phyloP scores from a whole-genome alignment of 2,329 filamentous ascomycete genomes.

The Microdochium trichocladiopsis region DNA sequence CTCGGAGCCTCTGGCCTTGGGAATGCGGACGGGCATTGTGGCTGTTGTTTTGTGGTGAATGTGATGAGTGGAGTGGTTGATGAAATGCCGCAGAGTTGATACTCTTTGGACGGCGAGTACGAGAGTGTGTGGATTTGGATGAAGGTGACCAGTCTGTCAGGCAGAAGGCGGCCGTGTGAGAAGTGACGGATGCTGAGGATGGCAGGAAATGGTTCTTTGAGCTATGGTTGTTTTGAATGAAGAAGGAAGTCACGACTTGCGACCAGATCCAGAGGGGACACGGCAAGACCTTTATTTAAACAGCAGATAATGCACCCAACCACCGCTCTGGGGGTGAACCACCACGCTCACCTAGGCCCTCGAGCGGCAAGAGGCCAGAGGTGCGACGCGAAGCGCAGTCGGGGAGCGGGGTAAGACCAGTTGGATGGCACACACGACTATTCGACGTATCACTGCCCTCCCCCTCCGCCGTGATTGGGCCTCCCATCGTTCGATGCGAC shows the following conservation, averaged over 20 bases:
- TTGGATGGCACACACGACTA: too few relatives aligned
- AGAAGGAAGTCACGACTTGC: not conserved
- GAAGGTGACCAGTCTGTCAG: too few relatives aligned
- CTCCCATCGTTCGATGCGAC: too few relatives aligned
- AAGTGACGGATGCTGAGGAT: too few relatives aligned
- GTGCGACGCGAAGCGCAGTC: not conserved
- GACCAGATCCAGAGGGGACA: not conserved
- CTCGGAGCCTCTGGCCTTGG: constrained; percentile 39
- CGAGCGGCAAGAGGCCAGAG: not conserved
- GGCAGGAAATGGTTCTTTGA: too few relatives aligned
- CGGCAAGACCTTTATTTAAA: not conserved
- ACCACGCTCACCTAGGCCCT: not conserved
- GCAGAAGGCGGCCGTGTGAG: too few relatives aligned
- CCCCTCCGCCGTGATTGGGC: too few relatives aligned
- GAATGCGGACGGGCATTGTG: constrained; percentile 45
- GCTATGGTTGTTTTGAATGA: too few relatives aligned
- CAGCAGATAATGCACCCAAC: not conserved
- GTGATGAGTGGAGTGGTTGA: constrained; percentile 1
- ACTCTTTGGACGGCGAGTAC: not conserved
- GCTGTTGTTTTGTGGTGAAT: constrained; percentile 8
- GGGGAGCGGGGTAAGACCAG: not conserved
- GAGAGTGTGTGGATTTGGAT: not conserved
- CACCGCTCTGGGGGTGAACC: not conserved
- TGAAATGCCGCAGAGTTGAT: not conserved
- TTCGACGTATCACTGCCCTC: too few relatives aligned